A percentile compares a stretch with the other conserved stretches of the same genome.
Evolutionary conservation across 495 filamentous ascomycete species (phyloP).

Genomic region (Niebla homalea): DNA sequence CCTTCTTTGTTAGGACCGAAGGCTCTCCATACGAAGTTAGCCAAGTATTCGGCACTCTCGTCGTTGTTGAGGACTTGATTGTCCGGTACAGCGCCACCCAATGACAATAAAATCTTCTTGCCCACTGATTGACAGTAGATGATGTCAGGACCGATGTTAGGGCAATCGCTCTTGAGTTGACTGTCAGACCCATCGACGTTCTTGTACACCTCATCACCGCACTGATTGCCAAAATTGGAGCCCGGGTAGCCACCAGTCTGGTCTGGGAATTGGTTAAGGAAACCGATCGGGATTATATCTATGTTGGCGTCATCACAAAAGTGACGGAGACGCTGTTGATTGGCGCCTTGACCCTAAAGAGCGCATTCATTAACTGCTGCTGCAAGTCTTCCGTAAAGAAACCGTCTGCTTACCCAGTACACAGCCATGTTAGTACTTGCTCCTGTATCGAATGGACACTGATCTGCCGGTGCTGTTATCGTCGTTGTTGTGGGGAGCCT

Average conservation of each 20-base stretch:
- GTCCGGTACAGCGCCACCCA: constrained; percentile 50
- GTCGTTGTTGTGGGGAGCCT: background rate
- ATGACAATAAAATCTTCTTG: constrained; percentile 54
- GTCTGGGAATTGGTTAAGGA: constrained; percentile 50
- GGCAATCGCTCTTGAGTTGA: constrained; percentile 29
- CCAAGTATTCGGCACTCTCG: constrained; percentile 39
- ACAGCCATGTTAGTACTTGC: constrained; percentile 47
- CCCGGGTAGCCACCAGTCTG: constrained; percentile 43
- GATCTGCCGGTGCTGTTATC: constrained; percentile 11
- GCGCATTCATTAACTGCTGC: background rate
- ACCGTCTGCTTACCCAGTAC: constrained; percentile 41
- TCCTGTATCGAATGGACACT: constrained; percentile 30
- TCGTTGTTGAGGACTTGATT: constrained; percentile 46
- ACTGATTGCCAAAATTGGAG: constrained; percentile 55
- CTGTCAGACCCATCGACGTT: constrained; percentile 18
- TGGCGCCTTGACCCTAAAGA: constrained; percentile 36
- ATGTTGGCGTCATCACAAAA: constrained; percentile 45
- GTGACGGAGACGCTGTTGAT: constrained; percentile 34
- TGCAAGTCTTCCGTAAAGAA: background rate
- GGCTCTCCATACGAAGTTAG: constrained; percentile 49
- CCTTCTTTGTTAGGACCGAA: constrained; percentile 40
- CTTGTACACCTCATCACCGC: constrained; percentile 37
- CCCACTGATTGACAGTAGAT: constrained; percentile 46
- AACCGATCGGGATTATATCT: constrained; percentile 57
- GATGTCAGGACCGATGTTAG: constrained; percentile 41